Evolutionary conservation across 768 basidiomycete species (phyloP), one percentile per base, ranked within the genome.

Genomic region (Tricholomella constricta): DNA sequence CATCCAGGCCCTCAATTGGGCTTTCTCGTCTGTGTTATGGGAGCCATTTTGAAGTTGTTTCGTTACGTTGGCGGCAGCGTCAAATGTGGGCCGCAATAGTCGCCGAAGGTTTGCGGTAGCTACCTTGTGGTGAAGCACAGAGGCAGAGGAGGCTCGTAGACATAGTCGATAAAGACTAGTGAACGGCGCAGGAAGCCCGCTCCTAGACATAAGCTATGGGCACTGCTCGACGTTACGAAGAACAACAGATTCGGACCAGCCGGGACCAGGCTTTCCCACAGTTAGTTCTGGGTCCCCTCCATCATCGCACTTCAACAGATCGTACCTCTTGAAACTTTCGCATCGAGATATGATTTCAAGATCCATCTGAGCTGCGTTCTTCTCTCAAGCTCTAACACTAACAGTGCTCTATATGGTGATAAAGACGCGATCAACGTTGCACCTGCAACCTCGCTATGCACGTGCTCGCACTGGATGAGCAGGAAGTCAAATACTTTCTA

Each of bases 141-240:
- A 74, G 10, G 83, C 80, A 17, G 83, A 80, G 19, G 70, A 70
- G 19, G 81, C 74, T 32, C 85, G 77, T 26, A 87, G 68, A 57
- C 82, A 75, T 5, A 88, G 72, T 14, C 86, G 78, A 57, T 88
- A 88, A 1, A 85, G 62, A 54, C 83, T 83, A 10, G 65, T 82
- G 57, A 88, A 80, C 9, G 66, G 55, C 7, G 66, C 52, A 23
- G 73, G 71, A n/a, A 75, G 67, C 17, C 57, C 59, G 36, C 27
- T 41, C n/a, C 23, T 49, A 3, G 57, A 48, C 57, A 61, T 56
- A 9, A 6, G 29, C 32, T 27, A 17, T 17, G 40, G 49, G 6
- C 40, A n/a, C 32, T 51, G 32, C 19, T 12, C 14, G 29, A 32
- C 41, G 35, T 6, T 19, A 10, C 15, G 41, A 15, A 34, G 23